Conservation (phyloP, 768 basidiomycete genomes). For the Tricholoma saponaceum region DNA sequence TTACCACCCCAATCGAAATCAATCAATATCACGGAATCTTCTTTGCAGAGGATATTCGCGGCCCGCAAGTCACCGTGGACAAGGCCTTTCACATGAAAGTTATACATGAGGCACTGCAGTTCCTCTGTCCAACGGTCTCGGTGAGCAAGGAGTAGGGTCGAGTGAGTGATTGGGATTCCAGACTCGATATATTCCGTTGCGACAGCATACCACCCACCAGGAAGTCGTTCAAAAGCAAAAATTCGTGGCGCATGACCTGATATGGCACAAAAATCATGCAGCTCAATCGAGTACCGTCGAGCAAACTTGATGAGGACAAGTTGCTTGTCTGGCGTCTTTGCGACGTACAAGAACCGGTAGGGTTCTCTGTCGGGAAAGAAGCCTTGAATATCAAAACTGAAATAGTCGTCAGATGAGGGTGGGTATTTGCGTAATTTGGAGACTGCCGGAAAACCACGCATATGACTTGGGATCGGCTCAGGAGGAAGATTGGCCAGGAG, state of each 20-base stretch:
- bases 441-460: too few species aligned
- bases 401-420: too few species aligned
- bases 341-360: neutral
- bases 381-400: neutral
- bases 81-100: neutral
- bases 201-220: neutral
- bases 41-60: neutral
- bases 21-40: constrained; percentile 1
- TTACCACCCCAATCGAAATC: neutral
- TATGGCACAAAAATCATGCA: neutral
- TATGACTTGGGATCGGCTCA: too few species aligned
- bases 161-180: too few species aligned
- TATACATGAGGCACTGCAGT: too few species aligned
- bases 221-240: neutral
- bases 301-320: neutral
- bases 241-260: neutral
- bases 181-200: neutral
- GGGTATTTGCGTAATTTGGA: too few species aligned
- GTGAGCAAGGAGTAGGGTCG: too few species aligned
- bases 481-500: neutral
- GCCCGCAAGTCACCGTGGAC: constrained; percentile 20
- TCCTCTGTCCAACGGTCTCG: too few species aligned
- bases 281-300: neutral
- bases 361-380: neutral
- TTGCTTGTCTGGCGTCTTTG: neutral